A percentile compares a stretch with the other conserved stretches of the same genome.
Evolutionary conservation across 441 rosid genomes (phyloP).

Genomic region (Aleurites moluccanus): DNA sequence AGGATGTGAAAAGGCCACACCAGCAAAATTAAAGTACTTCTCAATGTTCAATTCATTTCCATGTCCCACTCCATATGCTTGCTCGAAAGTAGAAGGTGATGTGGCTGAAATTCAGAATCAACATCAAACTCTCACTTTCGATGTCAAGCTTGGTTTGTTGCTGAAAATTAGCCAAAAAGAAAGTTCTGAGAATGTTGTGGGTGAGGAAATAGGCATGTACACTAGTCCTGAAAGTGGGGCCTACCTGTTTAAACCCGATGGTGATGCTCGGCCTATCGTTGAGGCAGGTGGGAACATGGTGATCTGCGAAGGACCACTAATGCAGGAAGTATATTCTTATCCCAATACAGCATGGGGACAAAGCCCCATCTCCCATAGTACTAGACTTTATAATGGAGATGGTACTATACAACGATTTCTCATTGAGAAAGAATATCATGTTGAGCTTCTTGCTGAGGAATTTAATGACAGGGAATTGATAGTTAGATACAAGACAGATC

Average conservation of each 20-base stretch:
- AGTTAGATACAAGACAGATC: constrained; percentile 77
- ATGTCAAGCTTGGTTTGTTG: constrained; percentile 62
- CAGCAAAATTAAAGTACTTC: constrained; percentile 55
- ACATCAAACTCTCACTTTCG: constrained; percentile 74
- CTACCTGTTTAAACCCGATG: constrained; percentile 78
- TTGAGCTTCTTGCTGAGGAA: constrained; percentile 68
- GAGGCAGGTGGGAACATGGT: constrained; percentile 60
- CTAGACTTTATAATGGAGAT: constrained; percentile 70
- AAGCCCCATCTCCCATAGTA: constrained; percentile 75
- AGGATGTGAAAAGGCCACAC: constrained; percentile 83
- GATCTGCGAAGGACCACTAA: constrained; percentile 66
- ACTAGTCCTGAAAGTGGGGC: constrained; percentile 86
- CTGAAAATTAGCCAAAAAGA: constrained; percentile 49
- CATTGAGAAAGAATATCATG: constrained; percentile 92
- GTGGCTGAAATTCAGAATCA: constrained; percentile 60
- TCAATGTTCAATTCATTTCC: constrained; percentile 49
- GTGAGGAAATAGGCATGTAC: constrained; percentile 81
- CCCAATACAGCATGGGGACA: constrained; percentile 67
- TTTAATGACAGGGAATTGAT: constrained; percentile 83
- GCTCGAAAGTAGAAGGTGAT: constrained; percentile 59
- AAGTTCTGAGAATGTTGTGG: constrained; percentile 51
- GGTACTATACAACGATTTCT: constrained; percentile 54
- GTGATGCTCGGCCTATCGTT: constrained; percentile 69
- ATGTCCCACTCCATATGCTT: constrained; percentile 75
- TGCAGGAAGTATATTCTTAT: constrained; percentile 82